These are phyloP conservation scores for Phlebopus sp. DNA, from an alignment of 1,284 basidiomycete species.

Conservation along the genomic window DNA sequence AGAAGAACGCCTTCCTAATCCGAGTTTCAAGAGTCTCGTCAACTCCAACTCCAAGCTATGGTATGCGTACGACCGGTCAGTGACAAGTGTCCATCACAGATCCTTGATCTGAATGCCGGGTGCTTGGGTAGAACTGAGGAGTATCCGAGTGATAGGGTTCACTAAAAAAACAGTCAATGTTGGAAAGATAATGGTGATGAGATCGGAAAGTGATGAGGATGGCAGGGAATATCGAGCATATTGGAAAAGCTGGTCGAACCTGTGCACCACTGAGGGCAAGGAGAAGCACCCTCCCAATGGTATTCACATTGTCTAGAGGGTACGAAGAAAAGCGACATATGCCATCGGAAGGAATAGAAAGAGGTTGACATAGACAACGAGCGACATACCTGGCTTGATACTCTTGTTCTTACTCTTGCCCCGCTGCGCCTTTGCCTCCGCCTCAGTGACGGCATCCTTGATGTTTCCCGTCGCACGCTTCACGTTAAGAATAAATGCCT, in stretches of 20 bases:
- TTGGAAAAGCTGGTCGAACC: too few relatives aligned
- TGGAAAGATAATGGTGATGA: too few relatives aligned
- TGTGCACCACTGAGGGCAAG: too few relatives aligned
- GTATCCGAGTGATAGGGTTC: constrained; percentile 68
- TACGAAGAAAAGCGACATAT: neutral
- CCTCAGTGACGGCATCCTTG: constrained; percentile 38
- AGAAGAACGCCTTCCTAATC: neutral
- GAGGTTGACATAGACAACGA: constrained; percentile 1
- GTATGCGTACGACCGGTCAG: too few relatives aligned
- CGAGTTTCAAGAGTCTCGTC: too few relatives aligned
- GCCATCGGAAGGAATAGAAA: neutral
- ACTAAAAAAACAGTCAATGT: constrained; percentile 44
- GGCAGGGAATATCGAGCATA: too few relatives aligned
- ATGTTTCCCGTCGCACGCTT: constrained; percentile 72
- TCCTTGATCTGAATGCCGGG: constrained; percentile 73
- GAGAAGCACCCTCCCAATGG: too few relatives aligned
- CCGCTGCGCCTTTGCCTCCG: constrained; percentile 30
- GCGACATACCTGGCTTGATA: constrained; percentile 39
- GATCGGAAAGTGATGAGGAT: constrained; percentile 1
- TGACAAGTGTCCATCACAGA: constrained; percentile 16
- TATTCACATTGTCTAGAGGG: neutral
- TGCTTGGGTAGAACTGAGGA: constrained; percentile 83
- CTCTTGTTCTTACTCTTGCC: constrained; percentile 38
- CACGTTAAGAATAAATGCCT: constrained; percentile 76
- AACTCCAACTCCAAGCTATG: too few relatives aligned